A percentile compares a stretch with the other conserved stretches of the same genome.
phyloP scores from a whole-genome alignment of 2,329 filamentous ascomycete genomes.

The Dothideomycetes sp. region DNA sequence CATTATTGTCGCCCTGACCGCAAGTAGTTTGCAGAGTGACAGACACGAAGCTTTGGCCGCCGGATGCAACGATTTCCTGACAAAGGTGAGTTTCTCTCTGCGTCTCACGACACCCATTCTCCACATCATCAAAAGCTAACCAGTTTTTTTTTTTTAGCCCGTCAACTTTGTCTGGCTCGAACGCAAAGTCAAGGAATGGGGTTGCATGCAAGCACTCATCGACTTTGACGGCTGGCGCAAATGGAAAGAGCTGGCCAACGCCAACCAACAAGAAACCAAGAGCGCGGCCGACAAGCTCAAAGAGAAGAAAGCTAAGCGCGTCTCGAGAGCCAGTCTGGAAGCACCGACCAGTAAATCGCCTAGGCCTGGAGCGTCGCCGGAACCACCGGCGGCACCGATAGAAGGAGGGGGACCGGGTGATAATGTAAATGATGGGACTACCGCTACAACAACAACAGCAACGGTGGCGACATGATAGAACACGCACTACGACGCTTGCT shows the following conservation, averaged over 20 bases:
- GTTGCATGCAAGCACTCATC: constrained; percentile 97
- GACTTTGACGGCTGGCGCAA: constrained; percentile 97
- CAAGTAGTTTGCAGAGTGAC: constrained; percentile 89
- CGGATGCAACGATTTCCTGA: constrained; percentile 96
- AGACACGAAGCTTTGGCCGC: constrained; percentile 89
- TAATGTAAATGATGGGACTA: too few species aligned
- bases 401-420: too few species aligned
- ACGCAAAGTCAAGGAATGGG: constrained; percentile 98
- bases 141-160: constrained; percentile 42
- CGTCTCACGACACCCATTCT: neutral
- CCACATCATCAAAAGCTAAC: too few species aligned
- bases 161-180: constrained; percentile 97
- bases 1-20: constrained; percentile 94
- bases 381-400: too few species aligned
- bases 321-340: constrained; percentile 7
- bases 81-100: constrained; percentile 46
- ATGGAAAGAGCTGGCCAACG: constrained; percentile 55
- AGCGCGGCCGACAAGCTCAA: constrained; percentile 3
- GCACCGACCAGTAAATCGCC: constrained; percentile 2
- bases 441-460: too few species aligned
- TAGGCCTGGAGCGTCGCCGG: neutral
- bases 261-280: neutral
- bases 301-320: constrained; percentile 11
- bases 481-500: too few species aligned
- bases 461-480: too few species aligned